phyloP scores from a whole-genome alignment of 345 rosid genomes.

The Nephelium lappaceum region DNA sequence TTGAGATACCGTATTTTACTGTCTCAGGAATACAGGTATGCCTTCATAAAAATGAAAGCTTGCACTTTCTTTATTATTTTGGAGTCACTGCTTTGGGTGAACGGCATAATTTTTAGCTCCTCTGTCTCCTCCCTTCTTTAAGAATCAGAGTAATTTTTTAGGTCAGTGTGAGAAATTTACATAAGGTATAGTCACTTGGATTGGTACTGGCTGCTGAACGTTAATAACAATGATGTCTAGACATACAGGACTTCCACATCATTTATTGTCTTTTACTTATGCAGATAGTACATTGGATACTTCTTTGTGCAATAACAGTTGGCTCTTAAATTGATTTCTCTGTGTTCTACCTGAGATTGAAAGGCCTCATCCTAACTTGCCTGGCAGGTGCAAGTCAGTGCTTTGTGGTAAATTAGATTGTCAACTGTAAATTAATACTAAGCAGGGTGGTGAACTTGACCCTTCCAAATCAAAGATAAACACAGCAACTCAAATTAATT shows the following conservation, averaged over 20 bases:
- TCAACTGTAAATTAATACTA: not conserved
- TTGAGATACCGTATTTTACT: constrained; percentile 93
- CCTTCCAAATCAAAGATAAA: not conserved
- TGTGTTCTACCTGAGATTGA: not conserved
- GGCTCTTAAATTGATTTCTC: not conserved
- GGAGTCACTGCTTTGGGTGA: constrained; percentile 10
- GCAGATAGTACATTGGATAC: not conserved
- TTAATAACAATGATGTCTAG: constrained; percentile 4
- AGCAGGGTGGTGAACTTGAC: not conserved
- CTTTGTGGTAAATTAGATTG: not conserved
- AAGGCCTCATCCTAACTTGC: constrained; percentile 6
- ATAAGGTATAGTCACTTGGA: not conserved
- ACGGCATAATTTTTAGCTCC: constrained; percentile 5
- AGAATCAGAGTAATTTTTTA: constrained; percentile 5
- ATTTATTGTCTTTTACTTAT: not conserved
- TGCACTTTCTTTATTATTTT: not conserved
- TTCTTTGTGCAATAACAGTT: not conserved
- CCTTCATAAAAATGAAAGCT: constrained; percentile 4
- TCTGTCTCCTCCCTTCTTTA: not conserved
- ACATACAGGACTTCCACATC: not conserved
- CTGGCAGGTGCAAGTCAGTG: not conserved
- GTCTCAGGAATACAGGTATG: constrained; percentile 94
- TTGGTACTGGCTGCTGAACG: not conserved
- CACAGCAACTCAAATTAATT: not conserved
- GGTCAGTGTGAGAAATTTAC: not conserved